A percentile compares a stretch with the other conserved stretches of the same genome.
Conservation (phyloP, 306 rosid species). For the Comarum palustre region DNA sequence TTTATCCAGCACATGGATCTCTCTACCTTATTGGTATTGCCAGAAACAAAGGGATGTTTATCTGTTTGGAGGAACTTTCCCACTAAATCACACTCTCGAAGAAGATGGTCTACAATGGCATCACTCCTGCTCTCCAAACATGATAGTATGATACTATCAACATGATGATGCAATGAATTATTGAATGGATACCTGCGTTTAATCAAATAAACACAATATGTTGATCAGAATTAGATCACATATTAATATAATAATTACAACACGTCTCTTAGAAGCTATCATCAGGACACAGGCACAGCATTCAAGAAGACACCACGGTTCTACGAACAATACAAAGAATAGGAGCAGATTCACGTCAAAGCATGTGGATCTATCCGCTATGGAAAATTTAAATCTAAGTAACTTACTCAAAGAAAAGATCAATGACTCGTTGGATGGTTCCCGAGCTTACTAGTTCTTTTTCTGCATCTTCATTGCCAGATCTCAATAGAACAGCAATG, state of each 20-base stretch:
- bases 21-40: slow-evolving; percentile 59
- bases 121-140: slow-evolving; percentile 86
- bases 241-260: slow-evolving; percentile 4
- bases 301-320: background rate
- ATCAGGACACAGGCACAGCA: background rate
- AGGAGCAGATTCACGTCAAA: slow-evolving; percentile 8
- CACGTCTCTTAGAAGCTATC: slow-evolving; percentile 16
- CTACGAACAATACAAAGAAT: background rate
- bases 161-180: slow-evolving; percentile 84
- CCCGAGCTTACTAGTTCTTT: slow-evolving; percentile 84
- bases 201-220: slow-evolving; percentile 18
- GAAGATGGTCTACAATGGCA: slow-evolving; percentile 66
- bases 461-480: slow-evolving; percentile 79
- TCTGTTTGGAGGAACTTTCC: slow-evolving; percentile 73
- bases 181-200: slow-evolving; percentile 86
- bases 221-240: slow-evolving; percentile 11
- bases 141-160: slow-evolving; percentile 75
- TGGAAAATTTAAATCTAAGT: background rate
- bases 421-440: slow-evolving; percentile 72
- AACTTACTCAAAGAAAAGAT: slow-evolving; percentile 95
- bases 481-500: slow-evolving; percentile 79
- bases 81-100: slow-evolving; percentile 74
- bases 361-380: background rate
- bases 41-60: slow-evolving; percentile 56
- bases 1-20: slow-evolving; percentile 26